phyloP scores from a whole-genome alignment of 768 basidiomycete species.

The Phanerochaete carnosa region DNA sequence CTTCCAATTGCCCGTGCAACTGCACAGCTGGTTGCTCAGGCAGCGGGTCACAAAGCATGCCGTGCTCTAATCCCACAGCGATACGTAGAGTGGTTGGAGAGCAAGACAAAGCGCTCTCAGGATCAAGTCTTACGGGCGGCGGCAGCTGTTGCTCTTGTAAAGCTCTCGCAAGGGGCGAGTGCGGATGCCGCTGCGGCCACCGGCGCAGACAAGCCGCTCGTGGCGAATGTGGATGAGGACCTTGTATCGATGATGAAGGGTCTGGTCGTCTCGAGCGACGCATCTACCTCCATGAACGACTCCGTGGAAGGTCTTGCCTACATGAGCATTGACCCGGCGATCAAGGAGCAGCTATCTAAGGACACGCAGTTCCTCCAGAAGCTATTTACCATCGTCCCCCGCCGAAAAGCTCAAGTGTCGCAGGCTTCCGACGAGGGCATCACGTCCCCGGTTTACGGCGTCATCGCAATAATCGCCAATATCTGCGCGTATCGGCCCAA shows the following conservation, averaged over 20 bases:
- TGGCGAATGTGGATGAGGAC: slow-evolving; percentile 35
- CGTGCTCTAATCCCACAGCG: slow-evolving; percentile 58
- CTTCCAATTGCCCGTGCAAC: slow-evolving; percentile 51
- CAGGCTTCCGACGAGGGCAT: slow-evolving; percentile 28
- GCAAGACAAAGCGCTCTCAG: slow-evolving; percentile 44
- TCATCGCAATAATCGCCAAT: slow-evolving; percentile 74
- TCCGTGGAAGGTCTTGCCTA: slow-evolving; percentile 87
- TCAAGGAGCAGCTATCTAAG: slow-evolving; percentile 61
- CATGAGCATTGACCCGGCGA: slow-evolving; percentile 57
- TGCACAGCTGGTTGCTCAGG: slow-evolving; percentile 74
- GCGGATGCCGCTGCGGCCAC: slow-evolving; percentile 39
- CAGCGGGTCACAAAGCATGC: slow-evolving; percentile 70
- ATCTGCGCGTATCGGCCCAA: slow-evolving; percentile 67
- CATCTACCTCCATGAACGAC: slow-evolving; percentile 48
- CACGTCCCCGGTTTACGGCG: slow-evolving; percentile 68
- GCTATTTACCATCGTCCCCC: slow-evolving; percentile 57
- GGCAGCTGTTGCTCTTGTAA: slow-evolving; percentile 74
- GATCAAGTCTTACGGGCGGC: slow-evolving; percentile 52
- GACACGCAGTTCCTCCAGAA: slow-evolving; percentile 51
- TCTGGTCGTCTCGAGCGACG: slow-evolving; percentile 41
- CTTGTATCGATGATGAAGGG: slow-evolving; percentile 56
- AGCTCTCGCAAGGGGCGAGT: slow-evolving; percentile 59
- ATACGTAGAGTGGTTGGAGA: slow-evolving; percentile 64
- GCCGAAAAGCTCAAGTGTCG: slow-evolving; percentile 34
- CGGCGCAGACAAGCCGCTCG: slow-evolving; percentile 12